phyloP scores from a whole-genome alignment of 192 early-diverging fungal species.

The Dimargaris xerosporica region DNA sequence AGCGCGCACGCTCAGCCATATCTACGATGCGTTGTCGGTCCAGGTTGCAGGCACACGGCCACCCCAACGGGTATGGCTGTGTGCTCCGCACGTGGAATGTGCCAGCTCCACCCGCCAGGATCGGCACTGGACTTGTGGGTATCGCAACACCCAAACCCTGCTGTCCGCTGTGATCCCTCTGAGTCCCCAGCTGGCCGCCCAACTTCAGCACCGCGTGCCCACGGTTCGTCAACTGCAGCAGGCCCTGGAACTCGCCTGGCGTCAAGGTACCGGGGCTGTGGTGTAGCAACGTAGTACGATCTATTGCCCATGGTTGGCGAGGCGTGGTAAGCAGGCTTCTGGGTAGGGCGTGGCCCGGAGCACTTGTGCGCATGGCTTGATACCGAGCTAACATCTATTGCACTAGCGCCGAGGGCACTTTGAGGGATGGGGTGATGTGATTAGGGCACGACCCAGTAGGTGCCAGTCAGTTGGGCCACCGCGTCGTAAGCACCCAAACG shows the following conservation, averaged over 20 bases:
- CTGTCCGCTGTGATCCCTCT: conserved; percentile 27
- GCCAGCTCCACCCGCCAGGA: conserved; percentile 21
- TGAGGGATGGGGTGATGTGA: too few species aligned
- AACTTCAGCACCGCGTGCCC: conserved; percentile 8
- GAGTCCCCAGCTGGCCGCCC: too few species aligned
- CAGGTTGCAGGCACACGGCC: neutral
- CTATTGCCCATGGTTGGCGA: too few species aligned
- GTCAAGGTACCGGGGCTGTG: conserved; percentile 18
- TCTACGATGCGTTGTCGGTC: conserved; percentile 1
- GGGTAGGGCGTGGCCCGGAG: too few species aligned
- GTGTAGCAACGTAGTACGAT: too few species aligned
- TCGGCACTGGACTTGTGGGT: conserved; percentile 55
- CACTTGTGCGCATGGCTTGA: too few species aligned
- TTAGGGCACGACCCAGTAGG: conserved; percentile 40
- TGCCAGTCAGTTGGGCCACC: conserved; percentile 33
- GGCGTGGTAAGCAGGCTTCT: too few species aligned
- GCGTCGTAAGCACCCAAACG: conserved; percentile 35
- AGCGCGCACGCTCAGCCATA: neutral
- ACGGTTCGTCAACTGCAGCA: conserved; percentile 31
- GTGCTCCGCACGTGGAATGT: conserved; percentile 15
- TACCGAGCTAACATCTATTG: too few species aligned
- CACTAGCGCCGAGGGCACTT: too few species aligned
- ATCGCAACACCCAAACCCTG: conserved; percentile 54
- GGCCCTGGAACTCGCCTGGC: conserved; percentile 38
- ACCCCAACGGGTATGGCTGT: conserved; percentile 10